Percentiles rank a stretch among this genome's conserved stretches.
phyloP scores from a whole-genome alignment of 2,329 filamentous ascomycete genomes.

The Cytospora paraplurivora region DNA sequence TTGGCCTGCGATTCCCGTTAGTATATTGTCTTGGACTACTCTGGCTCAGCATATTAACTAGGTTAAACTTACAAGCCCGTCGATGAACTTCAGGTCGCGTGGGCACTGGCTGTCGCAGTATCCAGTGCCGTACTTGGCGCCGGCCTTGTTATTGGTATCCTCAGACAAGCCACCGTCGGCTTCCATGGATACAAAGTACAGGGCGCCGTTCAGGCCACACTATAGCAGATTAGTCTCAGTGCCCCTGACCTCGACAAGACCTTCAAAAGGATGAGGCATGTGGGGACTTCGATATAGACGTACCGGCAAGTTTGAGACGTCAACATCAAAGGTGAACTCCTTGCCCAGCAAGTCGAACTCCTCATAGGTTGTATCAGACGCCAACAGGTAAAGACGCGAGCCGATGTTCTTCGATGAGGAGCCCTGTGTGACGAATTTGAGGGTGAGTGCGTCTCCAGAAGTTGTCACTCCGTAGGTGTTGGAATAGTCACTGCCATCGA shows the following conservation, averaged over 20 bases:
- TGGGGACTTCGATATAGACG: constrained; percentile 37
- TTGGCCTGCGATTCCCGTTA: constrained; percentile 36
- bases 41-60: background rate
- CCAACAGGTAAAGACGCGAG: constrained; percentile 39
- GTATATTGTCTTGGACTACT: background rate
- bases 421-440: constrained; percentile 50
- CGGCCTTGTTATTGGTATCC: constrained; percentile 41
- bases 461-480: constrained; percentile 55
- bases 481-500: constrained; percentile 58
- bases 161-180: constrained; percentile 43
- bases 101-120: constrained; percentile 45
- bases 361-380: constrained; percentile 37
- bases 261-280: constrained; percentile 39
- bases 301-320: constrained; percentile 62
- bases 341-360: constrained; percentile 61
- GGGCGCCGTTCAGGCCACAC: constrained; percentile 66
- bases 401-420: constrained; percentile 41
- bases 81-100: constrained; percentile 45
- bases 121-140: constrained; percentile 52
- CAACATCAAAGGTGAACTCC: constrained; percentile 68
- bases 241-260: constrained; percentile 36
- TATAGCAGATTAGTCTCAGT: constrained; percentile 38
- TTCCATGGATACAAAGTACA: constrained; percentile 47
- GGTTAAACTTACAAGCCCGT: constrained; percentile 38
- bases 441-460: constrained; percentile 48